phyloP scores from a whole-genome alignment of 2,329 filamentous ascomycete genomes.

The Phialophora macrospora region DNA sequence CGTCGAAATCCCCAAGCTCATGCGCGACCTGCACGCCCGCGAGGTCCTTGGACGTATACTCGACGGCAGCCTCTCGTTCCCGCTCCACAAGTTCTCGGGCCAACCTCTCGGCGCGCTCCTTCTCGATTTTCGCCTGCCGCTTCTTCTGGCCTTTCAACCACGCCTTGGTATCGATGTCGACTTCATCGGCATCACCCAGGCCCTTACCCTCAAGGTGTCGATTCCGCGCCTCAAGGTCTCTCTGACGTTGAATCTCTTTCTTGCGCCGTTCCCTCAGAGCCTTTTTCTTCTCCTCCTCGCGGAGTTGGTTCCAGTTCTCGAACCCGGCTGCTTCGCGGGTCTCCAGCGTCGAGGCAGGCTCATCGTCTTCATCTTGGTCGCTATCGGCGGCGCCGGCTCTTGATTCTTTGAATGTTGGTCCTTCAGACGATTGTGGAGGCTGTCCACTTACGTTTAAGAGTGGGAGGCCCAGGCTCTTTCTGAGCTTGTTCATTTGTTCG shows the following conservation, averaged over 20 bases:
- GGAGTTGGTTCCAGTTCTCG: conserved; percentile 60
- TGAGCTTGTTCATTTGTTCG: conserved; percentile 41
- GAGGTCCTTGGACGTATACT: conserved; percentile 85
- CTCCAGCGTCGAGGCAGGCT: conserved; percentile 81
- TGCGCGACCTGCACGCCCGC: conserved; percentile 92
- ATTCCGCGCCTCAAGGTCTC: conserved; percentile 79
- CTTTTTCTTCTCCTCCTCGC: conserved; percentile 73
- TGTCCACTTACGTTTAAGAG: conserved; percentile 38
- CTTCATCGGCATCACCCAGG: conserved; percentile 73
- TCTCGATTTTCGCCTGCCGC: conserved; percentile 85
- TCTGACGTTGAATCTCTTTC: conserved; percentile 83
- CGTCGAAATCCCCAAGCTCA: conserved; percentile 78
- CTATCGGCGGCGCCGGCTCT: conserved; percentile 47
- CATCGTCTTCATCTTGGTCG: conserved; percentile 62
- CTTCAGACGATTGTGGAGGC: conserved; percentile 41
- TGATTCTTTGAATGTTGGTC: conserved; percentile 61
- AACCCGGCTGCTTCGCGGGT: conserved; percentile 57
- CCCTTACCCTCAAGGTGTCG: conserved; percentile 79
- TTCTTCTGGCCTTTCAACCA: conserved; percentile 94
- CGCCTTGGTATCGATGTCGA: conserved; percentile 73
- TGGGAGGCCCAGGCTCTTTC: conserved; percentile 39
- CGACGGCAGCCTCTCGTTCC: conserved; percentile 68
- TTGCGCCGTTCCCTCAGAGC: conserved; percentile 71
- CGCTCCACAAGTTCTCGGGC: conserved; percentile 80
- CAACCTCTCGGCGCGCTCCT: conserved; percentile 68